Base-by-base conservation (phyloP, 352 stramenopile species). In the Globisporangium ultimum region DNA sequence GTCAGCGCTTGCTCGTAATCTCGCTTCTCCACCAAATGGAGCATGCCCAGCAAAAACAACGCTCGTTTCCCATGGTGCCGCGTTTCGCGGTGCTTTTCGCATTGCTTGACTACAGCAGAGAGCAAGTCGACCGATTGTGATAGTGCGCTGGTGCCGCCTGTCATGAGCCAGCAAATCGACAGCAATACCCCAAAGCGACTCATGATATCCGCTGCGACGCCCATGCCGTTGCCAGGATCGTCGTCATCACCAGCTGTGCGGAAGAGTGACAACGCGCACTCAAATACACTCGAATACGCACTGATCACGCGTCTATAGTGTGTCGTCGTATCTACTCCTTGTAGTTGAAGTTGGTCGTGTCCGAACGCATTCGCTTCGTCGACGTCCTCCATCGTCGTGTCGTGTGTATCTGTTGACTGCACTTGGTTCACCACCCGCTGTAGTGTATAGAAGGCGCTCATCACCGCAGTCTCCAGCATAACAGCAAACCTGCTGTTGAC, bases 41-140 rank as follows among this genome's bases (percentile, higher is more conserved):
- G 47, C 51, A 87, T 68, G 7, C 63, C 78, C 56, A 71, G 56
- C 11, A 80, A 17, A 50, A 91, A 84, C n/a, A 79, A 53, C 14
- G 71, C 61, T 64, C 66, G 71, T 38, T 70, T 72, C 9, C 47
- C 57, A 12, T 34, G 40, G 0, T 10, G 5, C 18, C 12, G 42
- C 5, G 49, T 40, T 6, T 47, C 49, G 2, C 20, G 49, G 14
- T 60, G 13, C 15, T 15, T 13, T 4, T 22, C 36, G 20, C 59
- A 66, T n/a, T 38, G 36, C 34, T 49, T 22, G 7, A n/a, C 59
- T 18, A 45, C 52, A 3, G 21, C 12, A 5, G 36, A 21, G 0
- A 66, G 59, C 2, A 66, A 34, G 14, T 63, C 49, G 2, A 48
- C 47, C 32, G 32, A 28, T 3, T 32, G 20, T 3, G 41, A 9